Percentiles rank a stretch among this genome's conserved stretches.
Conservation (phyloP, 2,329 filamentous ascomycete genomes). For the Niveomyces coronatus region DNA sequence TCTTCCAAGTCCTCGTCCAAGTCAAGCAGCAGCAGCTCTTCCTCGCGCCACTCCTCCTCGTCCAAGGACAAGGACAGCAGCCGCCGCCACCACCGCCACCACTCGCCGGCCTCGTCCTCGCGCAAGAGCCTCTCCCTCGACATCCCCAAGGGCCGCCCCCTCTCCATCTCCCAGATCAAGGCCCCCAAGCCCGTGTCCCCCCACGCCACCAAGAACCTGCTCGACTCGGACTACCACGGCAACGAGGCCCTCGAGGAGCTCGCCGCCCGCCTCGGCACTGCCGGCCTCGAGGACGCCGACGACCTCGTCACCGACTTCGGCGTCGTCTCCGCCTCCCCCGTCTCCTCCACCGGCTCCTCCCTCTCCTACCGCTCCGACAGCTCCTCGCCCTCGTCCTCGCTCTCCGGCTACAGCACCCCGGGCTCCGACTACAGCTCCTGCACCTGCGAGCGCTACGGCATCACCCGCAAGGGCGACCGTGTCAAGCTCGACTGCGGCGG, state of each 20-base stretch:
- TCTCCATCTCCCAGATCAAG: slow-evolving; percentile 82
- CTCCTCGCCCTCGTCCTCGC: slow-evolving; percentile 61
- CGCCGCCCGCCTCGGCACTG: slow-evolving; percentile 58
- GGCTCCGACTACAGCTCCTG: slow-evolving; percentile 68
- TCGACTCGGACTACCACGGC: slow-evolving; percentile 67
- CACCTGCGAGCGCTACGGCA: slow-evolving; percentile 93
- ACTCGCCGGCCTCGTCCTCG: no score
- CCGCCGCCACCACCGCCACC: slow-evolving; percentile 28
- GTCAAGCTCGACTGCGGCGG: slow-evolving; percentile 96
- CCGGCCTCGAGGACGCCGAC: slow-evolving; percentile 48
- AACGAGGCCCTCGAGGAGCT: slow-evolving; percentile 69
- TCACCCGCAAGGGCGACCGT: slow-evolving; percentile 84
- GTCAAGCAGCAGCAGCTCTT: slow-evolving; percentile 28
- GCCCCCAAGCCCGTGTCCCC: slow-evolving; percentile 84
- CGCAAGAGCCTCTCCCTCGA: slow-evolving; percentile 48
- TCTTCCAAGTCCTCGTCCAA: slow-evolving; percentile 31
- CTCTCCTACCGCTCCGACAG: slow-evolving; percentile 64
- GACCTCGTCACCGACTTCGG: slow-evolving; percentile 45
- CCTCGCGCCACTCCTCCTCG: slow-evolving; percentile 34
- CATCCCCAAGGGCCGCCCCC: slow-evolving; percentile 77
- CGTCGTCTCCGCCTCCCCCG: slow-evolving; percentile 47
- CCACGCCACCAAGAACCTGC: slow-evolving; percentile 77
- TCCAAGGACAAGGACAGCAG: slow-evolving; percentile 29
- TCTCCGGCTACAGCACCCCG: slow-evolving; percentile 70
- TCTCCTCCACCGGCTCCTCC: slow-evolving; percentile 59